A percentile compares a stretch with the other conserved stretches of the same genome.
Conservation (phyloP, 768 basidiomycete species). For the Pulveroboletus sp. region DNA sequence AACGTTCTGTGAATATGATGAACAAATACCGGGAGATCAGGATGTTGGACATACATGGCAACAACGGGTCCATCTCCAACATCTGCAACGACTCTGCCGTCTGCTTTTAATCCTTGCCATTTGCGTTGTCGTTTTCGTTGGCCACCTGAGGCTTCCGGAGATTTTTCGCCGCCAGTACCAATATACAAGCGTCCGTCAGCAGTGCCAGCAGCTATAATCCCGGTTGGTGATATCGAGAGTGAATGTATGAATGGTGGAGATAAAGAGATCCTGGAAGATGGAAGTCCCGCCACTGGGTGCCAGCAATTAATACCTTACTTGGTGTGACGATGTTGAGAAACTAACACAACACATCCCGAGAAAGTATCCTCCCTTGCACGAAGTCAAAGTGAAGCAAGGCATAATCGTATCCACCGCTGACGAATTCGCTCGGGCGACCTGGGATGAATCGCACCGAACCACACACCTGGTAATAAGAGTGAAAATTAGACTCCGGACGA, state of each 20-base stretch:
- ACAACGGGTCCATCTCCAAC: constrained; percentile 74
- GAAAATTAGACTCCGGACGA: neutral
- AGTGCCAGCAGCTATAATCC: constrained; percentile 64
- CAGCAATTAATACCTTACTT: neutral
- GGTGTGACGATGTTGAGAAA: neutral
- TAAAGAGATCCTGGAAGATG: constrained; percentile 49
- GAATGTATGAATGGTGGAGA: constrained; percentile 75
- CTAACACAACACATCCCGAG: constrained; percentile 57
- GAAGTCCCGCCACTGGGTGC: constrained; percentile 34
- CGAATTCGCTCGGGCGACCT: constrained; percentile 61
- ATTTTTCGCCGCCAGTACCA: constrained; percentile 64
- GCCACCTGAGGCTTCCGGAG: constrained; percentile 12
- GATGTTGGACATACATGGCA: constrained; percentile 46
- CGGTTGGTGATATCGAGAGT: constrained; percentile 53
- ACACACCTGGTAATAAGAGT: constrained; percentile 51
- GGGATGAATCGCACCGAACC: constrained; percentile 69
- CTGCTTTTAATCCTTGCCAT: constrained; percentile 65
- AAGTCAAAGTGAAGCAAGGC: constrained; percentile 66
- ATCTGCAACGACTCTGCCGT: constrained; percentile 43
- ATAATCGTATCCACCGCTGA: constrained; percentile 77
- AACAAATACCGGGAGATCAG: neutral
- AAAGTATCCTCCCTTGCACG: constrained; percentile 50
- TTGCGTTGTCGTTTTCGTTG: constrained; percentile 57
- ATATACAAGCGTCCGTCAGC: constrained; percentile 74
- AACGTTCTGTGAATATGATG: constrained; percentile 43